These are phyloP conservation scores for Kazachstania viticola DNA, from an alignment of 805 yeast genomes.

Conservation along the genomic window DNA sequence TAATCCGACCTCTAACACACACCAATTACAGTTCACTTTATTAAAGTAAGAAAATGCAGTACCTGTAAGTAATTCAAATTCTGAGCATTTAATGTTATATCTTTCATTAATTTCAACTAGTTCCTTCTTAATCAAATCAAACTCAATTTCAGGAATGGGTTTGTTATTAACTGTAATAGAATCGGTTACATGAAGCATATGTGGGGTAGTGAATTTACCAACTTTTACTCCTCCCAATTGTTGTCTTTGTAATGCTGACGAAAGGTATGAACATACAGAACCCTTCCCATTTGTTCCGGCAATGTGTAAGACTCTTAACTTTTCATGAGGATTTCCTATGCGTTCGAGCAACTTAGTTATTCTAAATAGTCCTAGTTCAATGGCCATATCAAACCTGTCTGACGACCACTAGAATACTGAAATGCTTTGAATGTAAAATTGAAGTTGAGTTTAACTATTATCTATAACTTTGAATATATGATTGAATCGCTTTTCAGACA, in stretches of 20 bases:
- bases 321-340: conserved; percentile 60
- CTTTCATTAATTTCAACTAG: conserved; percentile 33
- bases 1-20: conserved; percentile 86
- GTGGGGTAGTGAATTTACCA: conserved; percentile 89
- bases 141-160: conserved; percentile 39
- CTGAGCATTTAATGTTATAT: conserved; percentile 56
- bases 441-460: too few species aligned
- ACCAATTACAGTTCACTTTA: conserved; percentile 48
- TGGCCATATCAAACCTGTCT: conserved; percentile 36
- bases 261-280: conserved; percentile 73
- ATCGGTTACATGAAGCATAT: conserved; percentile 61
- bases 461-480: too few species aligned
- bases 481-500: too few species aligned
- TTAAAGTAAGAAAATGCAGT: conserved; percentile 72
- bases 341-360: conserved; percentile 33
- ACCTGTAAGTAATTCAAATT: conserved; percentile 78
- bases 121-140: conserved; percentile 31
- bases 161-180: conserved; percentile 55
- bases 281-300: conserved; percentile 99
- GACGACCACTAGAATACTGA: too few species aligned
- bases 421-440: too few species aligned
- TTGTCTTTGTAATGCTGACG: conserved; percentile 39
- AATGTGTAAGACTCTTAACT: conserved; percentile 65
- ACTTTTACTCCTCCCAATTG: conserved; percentile 20
- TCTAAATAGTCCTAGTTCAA: conserved; percentile 49